Evolutionary conservation across 345 rosid genomes (phyloP).

Genomic region (Isatis tinctoria): DNA sequence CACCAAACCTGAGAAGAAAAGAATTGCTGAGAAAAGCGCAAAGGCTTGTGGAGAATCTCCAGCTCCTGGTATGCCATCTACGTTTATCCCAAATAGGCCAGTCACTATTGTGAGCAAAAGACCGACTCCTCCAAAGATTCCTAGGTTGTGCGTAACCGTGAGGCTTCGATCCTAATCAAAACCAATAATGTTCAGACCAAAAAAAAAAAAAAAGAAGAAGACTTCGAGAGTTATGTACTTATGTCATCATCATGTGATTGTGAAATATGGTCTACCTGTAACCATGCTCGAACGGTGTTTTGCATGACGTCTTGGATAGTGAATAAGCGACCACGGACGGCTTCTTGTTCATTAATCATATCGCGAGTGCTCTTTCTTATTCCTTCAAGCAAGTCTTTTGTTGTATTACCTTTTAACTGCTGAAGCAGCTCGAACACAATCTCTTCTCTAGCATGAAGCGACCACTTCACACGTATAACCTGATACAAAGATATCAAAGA

Average conservation of each 20-base stretch:
- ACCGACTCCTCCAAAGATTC: constrained; percentile 68
- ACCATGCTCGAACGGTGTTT: constrained; percentile 62
- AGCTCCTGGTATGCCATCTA: constrained; percentile 67
- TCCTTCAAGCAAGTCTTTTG: not conserved
- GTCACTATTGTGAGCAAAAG: constrained; percentile 54
- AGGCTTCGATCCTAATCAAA: constrained; percentile 55
- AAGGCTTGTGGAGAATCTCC: constrained; percentile 44
- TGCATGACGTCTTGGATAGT: constrained; percentile 42
- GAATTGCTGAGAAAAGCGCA: constrained; percentile 39
- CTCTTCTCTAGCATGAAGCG: constrained; percentile 65
- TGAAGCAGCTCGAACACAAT: constrained; percentile 39
- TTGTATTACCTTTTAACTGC: not conserved
- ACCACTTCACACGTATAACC: constrained; percentile 75
- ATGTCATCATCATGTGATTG: not conserved
- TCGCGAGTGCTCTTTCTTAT: not conserved
- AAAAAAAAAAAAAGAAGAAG: not conserved
- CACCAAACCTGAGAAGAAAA: constrained; percentile 39
- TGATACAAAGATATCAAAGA: constrained; percentile 1
- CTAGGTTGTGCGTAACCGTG: constrained; percentile 57
- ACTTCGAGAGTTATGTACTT: not conserved
- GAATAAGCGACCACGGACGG: not conserved
- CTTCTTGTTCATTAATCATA: constrained; percentile 19
- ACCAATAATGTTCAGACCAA: not conserved
- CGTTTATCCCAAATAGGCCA: constrained; percentile 62
- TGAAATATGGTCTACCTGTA: constrained; percentile 40